phyloP scores from a whole-genome alignment of 2,329 filamentous ascomycete genomes.

The Nemania diffusa region DNA sequence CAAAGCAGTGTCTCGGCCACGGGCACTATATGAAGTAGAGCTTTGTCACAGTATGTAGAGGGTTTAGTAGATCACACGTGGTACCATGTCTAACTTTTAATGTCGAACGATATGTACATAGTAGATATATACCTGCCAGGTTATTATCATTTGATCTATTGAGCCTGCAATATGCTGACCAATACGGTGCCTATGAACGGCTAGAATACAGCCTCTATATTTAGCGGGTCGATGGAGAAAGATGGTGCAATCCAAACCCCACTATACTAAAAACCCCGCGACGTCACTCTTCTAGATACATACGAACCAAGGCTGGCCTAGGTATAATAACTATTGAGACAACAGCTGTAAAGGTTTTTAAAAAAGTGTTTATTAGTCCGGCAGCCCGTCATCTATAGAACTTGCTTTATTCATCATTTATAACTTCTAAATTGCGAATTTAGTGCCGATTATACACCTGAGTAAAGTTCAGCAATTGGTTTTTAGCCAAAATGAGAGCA shows the following conservation, averaged over 20 bases:
- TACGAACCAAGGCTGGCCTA: not conserved
- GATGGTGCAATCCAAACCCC: slow-evolving; percentile 37
- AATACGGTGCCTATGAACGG: slow-evolving; percentile 18
- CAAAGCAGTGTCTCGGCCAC: not conserved
- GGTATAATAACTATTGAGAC: not conserved
- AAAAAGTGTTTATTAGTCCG: not conserved
- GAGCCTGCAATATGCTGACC: slow-evolving; percentile 20
- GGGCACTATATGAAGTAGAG: not conserved
- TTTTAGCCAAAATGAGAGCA: slow-evolving; percentile 60
- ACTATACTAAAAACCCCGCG: slow-evolving; percentile 41
- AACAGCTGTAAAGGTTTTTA: not conserved
- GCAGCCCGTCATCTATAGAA: not conserved
- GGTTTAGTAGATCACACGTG: not conserved
- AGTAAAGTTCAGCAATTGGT: not conserved
- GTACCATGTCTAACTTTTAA: not conserved
- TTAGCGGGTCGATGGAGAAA: slow-evolving; percentile 15
- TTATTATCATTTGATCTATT: slow-evolving; percentile 3
- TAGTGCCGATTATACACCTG: not conserved
- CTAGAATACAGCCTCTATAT: not conserved
- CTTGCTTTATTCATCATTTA: not conserved
- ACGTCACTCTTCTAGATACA: slow-evolving; percentile 39
- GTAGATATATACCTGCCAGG: not conserved
- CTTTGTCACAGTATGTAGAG: slow-evolving; percentile 14
- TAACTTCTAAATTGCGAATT: not conserved
- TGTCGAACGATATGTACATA: not conserved